These are phyloP conservation scores for Ophiocordyceps australis DNA, from an alignment of 2,329 filamentous ascomycete species.

Conservation along the genomic window DNA sequence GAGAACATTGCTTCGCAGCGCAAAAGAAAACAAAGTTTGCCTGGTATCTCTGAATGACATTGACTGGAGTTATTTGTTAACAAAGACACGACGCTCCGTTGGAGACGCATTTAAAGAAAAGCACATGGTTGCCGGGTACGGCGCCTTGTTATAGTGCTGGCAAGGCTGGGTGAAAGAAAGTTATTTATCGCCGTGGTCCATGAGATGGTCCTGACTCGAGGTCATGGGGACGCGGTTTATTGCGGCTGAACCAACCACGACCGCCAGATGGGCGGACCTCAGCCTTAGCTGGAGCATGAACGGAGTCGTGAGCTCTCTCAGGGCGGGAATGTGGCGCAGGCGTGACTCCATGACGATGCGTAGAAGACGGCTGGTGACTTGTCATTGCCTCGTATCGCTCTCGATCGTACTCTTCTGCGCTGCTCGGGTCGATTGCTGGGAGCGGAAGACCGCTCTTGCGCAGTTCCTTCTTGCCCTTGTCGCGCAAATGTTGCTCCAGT, in stretches of 20 bases:
- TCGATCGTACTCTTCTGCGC: conserved; percentile 34
- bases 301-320: conserved; percentile 5
- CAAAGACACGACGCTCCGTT: no score
- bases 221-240: conserved; percentile 10
- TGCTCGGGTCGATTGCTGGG: conserved; percentile 30
- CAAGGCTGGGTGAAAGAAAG: no score
- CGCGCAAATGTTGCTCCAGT: conserved; percentile 48
- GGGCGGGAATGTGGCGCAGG: conserved; percentile 6
- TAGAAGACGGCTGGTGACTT: conserved; percentile 9
- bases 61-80: no score
- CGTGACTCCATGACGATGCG: conserved; percentile 8
- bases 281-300: conserved; percentile 10
- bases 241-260: conserved; percentile 11
- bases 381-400: no score
- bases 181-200: no score
- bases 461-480: conserved; percentile 43
- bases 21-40: no score
- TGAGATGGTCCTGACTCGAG: no score
- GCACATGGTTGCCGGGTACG: no score
- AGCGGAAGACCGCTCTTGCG: conserved; percentile 24
- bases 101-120: no score
- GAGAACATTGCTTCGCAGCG: no score
- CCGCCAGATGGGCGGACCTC: conserved; percentile 9
- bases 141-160: no score
- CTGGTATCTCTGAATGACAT: no score